A percentile compares a stretch with the other conserved stretches of the same genome.
Evolutionary conservation across 2,329 filamentous ascomycete species (phyloP).

Genomic region (Cordyceps farinosa): DNA sequence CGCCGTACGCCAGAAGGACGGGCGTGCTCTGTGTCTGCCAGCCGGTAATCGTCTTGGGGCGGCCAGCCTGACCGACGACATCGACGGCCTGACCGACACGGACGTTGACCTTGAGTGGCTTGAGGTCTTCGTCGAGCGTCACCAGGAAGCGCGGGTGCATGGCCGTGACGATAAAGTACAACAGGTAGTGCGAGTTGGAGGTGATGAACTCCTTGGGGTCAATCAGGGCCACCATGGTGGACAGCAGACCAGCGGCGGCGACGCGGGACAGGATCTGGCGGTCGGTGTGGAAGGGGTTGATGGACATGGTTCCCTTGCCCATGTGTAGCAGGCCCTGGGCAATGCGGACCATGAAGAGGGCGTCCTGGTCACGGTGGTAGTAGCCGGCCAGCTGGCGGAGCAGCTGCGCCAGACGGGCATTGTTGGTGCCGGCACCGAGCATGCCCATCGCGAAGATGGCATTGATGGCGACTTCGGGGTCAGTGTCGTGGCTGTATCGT

Average conservation of each 20-base stretch:
- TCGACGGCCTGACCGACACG: slow-evolving; percentile 97
- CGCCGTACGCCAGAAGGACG: slow-evolving; percentile 87
- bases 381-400: slow-evolving; percentile 94
- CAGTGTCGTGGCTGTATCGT: slow-evolving; percentile 96
- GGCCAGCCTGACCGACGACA: slow-evolving; percentile 92
- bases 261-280: slow-evolving; percentile 92
- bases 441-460: slow-evolving; percentile 99
- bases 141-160: slow-evolving; percentile 97
- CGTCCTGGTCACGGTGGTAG: slow-evolving; percentile 94
- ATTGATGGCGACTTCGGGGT: slow-evolving; percentile 96
- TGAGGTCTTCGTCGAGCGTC: slow-evolving; percentile 89
- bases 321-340: slow-evolving; percentile 96
- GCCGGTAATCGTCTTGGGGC: slow-evolving; percentile 97
- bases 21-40: slow-evolving; percentile 99
- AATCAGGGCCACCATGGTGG: slow-evolving; percentile 89
- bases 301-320: slow-evolving; percentile 94
- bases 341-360: slow-evolving; percentile 98
- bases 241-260: slow-evolving; percentile 80
- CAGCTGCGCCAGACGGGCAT: slow-evolving; percentile 90
- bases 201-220: slow-evolving; percentile 84
- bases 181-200: slow-evolving; percentile 74
- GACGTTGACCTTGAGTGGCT: slow-evolving; percentile 92
- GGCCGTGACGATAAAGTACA: slow-evolving; percentile 94
- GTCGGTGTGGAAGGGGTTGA: slow-evolving; percentile 99
- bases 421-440: slow-evolving; percentile 94